These are phyloP conservation scores for Paraphaeosphaeria sporulosa DNA, from an alignment of 2,329 filamentous ascomycete species.

Conservation along the genomic window DNA sequence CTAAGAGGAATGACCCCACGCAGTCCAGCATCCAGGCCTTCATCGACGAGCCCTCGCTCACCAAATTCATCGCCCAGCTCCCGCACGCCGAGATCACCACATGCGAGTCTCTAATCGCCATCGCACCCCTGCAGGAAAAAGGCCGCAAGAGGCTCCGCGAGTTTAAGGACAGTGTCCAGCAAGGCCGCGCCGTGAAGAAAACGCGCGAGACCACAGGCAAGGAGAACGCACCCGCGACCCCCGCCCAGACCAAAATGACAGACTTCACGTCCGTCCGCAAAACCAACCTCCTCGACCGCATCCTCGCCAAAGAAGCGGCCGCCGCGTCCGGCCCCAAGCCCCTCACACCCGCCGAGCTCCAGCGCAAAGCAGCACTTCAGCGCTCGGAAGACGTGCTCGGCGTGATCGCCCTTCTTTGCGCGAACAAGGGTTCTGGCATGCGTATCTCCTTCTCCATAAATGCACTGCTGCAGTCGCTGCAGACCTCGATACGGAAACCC, in stretches of 20 bases:
- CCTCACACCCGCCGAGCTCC: constrained; percentile 52
- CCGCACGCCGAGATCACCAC: constrained; percentile 63
- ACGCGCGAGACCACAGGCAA: constrained; percentile 37
- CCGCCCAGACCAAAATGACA: constrained; percentile 43
- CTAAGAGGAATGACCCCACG: constrained; percentile 35
- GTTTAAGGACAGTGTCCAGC: constrained; percentile 67
- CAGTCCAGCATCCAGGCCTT: constrained; percentile 60
- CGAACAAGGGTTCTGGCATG: constrained; percentile 36
- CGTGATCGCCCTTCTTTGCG: constrained; percentile 53
- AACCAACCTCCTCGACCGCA: constrained; percentile 58
- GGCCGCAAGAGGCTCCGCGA: constrained; percentile 74
- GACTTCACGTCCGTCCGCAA: constrained; percentile 51
- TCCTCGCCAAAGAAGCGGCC: constrained; percentile 58
- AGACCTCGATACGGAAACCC: constrained; percentile 55
- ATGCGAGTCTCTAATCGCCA: constrained; percentile 61
- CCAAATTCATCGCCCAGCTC: constrained; percentile 63
- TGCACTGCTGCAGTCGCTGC: constrained; percentile 52
- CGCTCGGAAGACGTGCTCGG: constrained; percentile 55
- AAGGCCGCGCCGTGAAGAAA: constrained; percentile 43
- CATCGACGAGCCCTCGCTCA: constrained; percentile 42
- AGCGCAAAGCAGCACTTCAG: constrained; percentile 57
- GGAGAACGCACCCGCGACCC: constrained; percentile 35
- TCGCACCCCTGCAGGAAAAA: constrained; percentile 67
- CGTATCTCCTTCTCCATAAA: constrained; percentile 56
- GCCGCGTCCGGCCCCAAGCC: constrained; percentile 47